Evolutionary conservation across 371 early-diverging fungal species (phyloP).

Genomic region (Entomophthora muscae): DNA sequence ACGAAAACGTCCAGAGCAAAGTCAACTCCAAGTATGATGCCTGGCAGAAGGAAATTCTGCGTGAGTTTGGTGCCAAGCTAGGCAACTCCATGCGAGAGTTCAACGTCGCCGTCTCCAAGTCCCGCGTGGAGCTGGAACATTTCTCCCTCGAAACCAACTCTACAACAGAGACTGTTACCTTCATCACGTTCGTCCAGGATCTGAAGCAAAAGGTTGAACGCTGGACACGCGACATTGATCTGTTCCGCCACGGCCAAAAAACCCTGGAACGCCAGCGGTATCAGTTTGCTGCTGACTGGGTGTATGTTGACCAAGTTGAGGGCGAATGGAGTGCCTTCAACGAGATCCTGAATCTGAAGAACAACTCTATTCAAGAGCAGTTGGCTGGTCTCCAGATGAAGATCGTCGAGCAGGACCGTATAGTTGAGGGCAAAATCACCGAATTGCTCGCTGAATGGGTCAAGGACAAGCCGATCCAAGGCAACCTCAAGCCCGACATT

Average conservation of each 20-base stretch:
- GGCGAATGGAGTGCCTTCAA: conserved; percentile 96
- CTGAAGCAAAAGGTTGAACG: conserved; percentile 69
- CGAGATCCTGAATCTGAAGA: conserved; percentile 82
- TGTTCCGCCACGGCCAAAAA: conserved; percentile 82
- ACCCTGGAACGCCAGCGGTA: conserved; percentile 85
- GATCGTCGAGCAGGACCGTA: conserved; percentile 76
- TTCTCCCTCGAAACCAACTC: conserved; percentile 67
- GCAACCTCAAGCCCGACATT: conserved; percentile 72
- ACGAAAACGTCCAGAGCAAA: conserved; percentile 93
- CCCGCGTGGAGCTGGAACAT: conserved; percentile 75
- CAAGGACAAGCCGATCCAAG: conserved; percentile 81
- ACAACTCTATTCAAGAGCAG: conserved; percentile 82
- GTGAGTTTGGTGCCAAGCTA: conserved; percentile 73
- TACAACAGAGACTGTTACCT: conserved; percentile 81
- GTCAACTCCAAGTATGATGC: conserved; percentile 94
- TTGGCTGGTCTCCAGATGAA: conserved; percentile 71
- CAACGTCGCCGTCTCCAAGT: conserved; percentile 52
- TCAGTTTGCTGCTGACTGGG: conserved; percentile 88
- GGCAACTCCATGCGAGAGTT: conserved; percentile 72
- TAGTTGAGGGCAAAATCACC: conserved; percentile 69
- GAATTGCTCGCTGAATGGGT: conserved; percentile 85
- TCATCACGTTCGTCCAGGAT: conserved; percentile 93
- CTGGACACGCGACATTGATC: conserved; percentile 68
- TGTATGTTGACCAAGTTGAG: conserved; percentile 87
- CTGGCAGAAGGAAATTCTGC: conserved; percentile 92